Evolutionary conservation across 2,329 filamentous ascomycete species (phyloP), one percentile per base, ranked within the genome.

Genomic region (Myriosclerotinia duriaeana): DNA sequence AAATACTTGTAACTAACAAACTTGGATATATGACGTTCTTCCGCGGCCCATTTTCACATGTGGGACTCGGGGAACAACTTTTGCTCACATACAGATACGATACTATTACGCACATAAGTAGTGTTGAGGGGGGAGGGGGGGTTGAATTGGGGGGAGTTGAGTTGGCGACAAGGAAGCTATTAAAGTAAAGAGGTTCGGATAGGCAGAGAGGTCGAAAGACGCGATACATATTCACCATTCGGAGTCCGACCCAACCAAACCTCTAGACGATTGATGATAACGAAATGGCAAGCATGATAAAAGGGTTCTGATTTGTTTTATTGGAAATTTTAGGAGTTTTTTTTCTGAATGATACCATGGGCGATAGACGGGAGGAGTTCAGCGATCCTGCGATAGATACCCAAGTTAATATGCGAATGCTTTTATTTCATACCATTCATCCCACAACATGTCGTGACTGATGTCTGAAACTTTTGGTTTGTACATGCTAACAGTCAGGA

Each of bases 11-110:
- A 36, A 15, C 58, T 50, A 0, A 8, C 48, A 11, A 11, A 26
- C 58, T 61, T 61, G 44, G 58, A 61, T 12, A 26, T 3, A 61
- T 61, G n/a, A 26, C 22, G 44, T 50, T 60, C n/a, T 26, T 40
- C 36, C 50, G 44, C 14, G 1, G 30, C 6, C 30, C 30, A 34
- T 6, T 38, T 40, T 1, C 8, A 61, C n/a, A 50, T 38, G n/a
- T 38, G 58, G 58, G 5, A 40, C 2, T 1, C 44, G 2, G 14
- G n/a, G 44, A 61, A 38, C 58, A 38, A 40, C 12, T 38, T 40
- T 61, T 26, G 20, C 30, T 26, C 15, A 50, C 9, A 22, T 26
- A 50, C 34, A 38, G 20, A 38, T 50, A 50, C 30, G n/a, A 50
- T 50, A 50, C 38, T 38, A 20, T 7, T 48, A 50, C 58, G 4